Conservation (phyloP, 73 alveolate species). For the Paramecium biaurelia region DNA sequence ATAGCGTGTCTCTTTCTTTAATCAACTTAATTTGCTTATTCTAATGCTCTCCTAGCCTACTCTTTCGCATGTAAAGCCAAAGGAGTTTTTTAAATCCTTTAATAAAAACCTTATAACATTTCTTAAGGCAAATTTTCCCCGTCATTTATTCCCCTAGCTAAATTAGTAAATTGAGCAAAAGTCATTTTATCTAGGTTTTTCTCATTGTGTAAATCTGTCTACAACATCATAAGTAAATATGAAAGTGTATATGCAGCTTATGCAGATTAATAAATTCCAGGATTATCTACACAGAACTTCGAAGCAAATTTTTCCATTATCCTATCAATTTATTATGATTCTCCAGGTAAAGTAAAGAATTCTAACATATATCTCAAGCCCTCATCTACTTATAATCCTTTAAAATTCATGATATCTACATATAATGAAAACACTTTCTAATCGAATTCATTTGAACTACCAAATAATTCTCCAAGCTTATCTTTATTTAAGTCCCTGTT, state of each 20-base stretch:
- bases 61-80: conserved; percentile 92
- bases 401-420: conserved; percentile 86
- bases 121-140: conserved; percentile 83
- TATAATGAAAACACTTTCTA: conserved; percentile 84
- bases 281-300: conserved; percentile 89
- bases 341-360: conserved; percentile 90
- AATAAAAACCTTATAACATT: conserved; percentile 81
- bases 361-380: conserved; percentile 74
- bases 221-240: conserved; percentile 94
- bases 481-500: conserved; percentile 70
- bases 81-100: conserved; percentile 84
- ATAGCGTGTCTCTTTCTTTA: conserved; percentile 81
- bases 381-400: conserved; percentile 78
- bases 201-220: conserved; percentile 97
- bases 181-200: conserved; percentile 84
- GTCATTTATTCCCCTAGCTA: conserved; percentile 79
- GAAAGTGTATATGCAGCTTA: conserved; percentile 89
- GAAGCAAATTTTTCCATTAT: conserved; percentile 95
- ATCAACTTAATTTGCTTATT: conserved; percentile 68
- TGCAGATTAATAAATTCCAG: conserved; percentile 79
- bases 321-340: conserved; percentile 97
- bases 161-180: conserved; percentile 73
- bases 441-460: conserved; percentile 86
- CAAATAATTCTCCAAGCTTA: conserved; percentile 93
- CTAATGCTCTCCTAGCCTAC: conserved; percentile 84